Evolutionary conservation across 208 protist species (phyloP), one percentile per base, ranked within the genome.

Genomic region (Leishmania major): DNA sequence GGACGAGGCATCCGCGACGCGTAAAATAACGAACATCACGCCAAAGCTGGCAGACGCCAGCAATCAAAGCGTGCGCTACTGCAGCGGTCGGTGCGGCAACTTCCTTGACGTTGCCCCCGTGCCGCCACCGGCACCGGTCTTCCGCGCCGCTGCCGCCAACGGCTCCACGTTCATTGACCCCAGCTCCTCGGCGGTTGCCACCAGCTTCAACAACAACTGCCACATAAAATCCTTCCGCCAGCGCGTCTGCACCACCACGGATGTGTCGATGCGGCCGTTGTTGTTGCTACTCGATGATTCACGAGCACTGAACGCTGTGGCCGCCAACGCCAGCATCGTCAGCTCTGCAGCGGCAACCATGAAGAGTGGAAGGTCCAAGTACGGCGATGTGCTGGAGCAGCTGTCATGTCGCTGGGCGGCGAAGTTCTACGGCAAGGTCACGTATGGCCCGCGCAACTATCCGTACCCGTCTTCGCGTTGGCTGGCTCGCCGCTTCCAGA

Each of bases 391-490:
- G 64, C 78, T 90, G 75, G 66, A 94, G 31, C 77, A 88, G 47
- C 75, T 96, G 57, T 89, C 80, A 11, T 92, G 87, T 72, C 93
- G 95, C 47, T 97, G 95, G 93, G 92, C 91, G 1, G 87, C 87
- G 37, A 97, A 96, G 85, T 96, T 95, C 76, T 97, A 96, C 88
- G 95, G 95, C 28, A 84, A 94, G 35, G 93, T 97, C 17, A 96
- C 93, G 7, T 96, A 92, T 82, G 93, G 90, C 10, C 95, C 95
- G 3, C 88, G 93, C 45, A 96, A 96, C 86, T 97, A 92, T 80
- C 90, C 95, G 10, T 97, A 97, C 85, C 95, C 92, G 17, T 95
- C 91, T 40, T 96, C 92, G 1, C 92, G 92, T 40, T 97, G 93
- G 92, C 83, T 96, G 35, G 93, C 93, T 7, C 93, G 95, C 8